phyloP scores from a whole-genome alignment of 2,329 filamentous ascomycete species.

The Tricladium varicosporioides region DNA sequence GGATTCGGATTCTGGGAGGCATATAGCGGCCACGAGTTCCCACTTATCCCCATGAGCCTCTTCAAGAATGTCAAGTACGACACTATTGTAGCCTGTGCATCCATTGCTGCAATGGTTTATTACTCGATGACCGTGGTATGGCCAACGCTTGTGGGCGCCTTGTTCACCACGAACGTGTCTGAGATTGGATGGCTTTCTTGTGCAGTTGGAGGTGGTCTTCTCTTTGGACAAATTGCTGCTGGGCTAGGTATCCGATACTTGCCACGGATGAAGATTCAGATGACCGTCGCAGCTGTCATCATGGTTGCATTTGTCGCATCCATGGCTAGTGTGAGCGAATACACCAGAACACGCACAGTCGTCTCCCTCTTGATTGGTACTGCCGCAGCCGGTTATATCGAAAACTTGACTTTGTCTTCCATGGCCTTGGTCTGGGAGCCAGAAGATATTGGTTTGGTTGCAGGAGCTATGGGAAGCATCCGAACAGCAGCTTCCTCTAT shows the following conservation, averaged over 20 bases:
- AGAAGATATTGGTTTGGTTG: constrained; percentile 46
- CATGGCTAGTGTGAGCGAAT: constrained; percentile 6
- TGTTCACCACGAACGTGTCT: constrained; percentile 13
- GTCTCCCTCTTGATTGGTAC: constrained; percentile 36
- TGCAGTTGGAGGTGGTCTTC: constrained; percentile 13
- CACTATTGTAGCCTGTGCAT: constrained; percentile 31
- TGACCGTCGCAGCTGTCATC: constrained; percentile 13
- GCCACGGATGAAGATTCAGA: constrained; percentile 15
- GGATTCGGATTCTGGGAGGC: constrained; percentile 27
- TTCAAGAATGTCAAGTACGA: constrained; percentile 36
- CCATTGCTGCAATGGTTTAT: constrained; percentile 36
- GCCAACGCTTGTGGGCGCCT: constrained; percentile 22
- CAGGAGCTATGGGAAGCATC: constrained; percentile 45
- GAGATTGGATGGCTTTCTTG: constrained; percentile 17
- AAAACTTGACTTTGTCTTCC: constrained; percentile 42
- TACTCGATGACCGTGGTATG: constrained; percentile 37
- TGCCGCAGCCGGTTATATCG: constrained; percentile 38
- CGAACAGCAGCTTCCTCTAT: constrained; percentile 42
- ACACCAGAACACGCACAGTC: constrained; percentile 25
- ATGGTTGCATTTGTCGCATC: constrained; percentile 16
- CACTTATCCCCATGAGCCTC: constrained; percentile 37
- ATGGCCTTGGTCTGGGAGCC: constrained; percentile 46
- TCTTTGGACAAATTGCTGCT: constrained; percentile 13
- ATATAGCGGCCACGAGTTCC: constrained; percentile 28
- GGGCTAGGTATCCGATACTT: constrained; percentile 11